Percentiles rank a stretch among this genome's conserved stretches.
Evolutionary conservation across 805 yeast species (phyloP).

Genomic region (Metschnikowia henanensis): DNA sequence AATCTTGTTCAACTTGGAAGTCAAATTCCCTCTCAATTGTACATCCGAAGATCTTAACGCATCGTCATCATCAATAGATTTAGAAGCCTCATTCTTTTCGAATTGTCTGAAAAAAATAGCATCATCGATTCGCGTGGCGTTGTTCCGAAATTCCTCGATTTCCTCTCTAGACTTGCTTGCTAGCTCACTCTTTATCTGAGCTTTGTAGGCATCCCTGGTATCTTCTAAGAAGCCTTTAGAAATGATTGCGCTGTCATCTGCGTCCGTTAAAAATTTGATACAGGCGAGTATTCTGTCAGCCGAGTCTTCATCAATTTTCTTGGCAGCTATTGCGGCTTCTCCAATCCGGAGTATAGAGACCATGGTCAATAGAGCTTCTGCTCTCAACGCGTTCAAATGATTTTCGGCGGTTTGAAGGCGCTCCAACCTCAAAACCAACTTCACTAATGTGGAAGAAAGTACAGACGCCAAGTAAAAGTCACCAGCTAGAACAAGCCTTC

Average conservation of each 20-base stretch:
- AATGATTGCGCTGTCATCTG: slow-evolving; percentile 49
- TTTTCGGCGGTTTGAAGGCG: slow-evolving; percentile 54
- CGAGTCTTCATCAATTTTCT: slow-evolving; percentile 92
- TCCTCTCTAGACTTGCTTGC: slow-evolving; percentile 54
- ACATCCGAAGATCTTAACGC: slow-evolving; percentile 54
- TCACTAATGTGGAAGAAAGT: slow-evolving; percentile 82
- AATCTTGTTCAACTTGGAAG: slow-evolving; percentile 83
- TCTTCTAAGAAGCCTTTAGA: slow-evolving; percentile 81
- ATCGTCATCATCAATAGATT: slow-evolving; percentile 47
- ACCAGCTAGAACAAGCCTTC: slow-evolving; percentile 80
- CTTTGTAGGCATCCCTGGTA: slow-evolving; percentile 80
- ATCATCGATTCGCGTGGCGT: slow-evolving; percentile 78
- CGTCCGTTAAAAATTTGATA: slow-evolving; percentile 74
- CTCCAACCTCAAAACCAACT: slow-evolving; percentile 76
- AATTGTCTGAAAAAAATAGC: slow-evolving; percentile 79
- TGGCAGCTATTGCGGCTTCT: slow-evolving; percentile 64
- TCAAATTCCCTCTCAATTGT: slow-evolving; percentile 54
- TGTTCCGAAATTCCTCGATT: slow-evolving; percentile 56
- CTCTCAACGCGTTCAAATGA: slow-evolving; percentile 78
- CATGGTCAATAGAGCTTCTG: slow-evolving; percentile 91
- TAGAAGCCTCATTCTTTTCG: slow-evolving; percentile 37
- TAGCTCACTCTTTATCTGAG: slow-evolving; percentile 63
- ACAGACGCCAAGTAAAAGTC: slow-evolving; percentile 91
- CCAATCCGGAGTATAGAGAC: slow-evolving; percentile 91
- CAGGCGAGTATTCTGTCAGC: slow-evolving; percentile 92